phyloP scores from a whole-genome alignment of 2,329 filamentous ascomycete species.

The Arthrobotrys pseudoclavata region DNA sequence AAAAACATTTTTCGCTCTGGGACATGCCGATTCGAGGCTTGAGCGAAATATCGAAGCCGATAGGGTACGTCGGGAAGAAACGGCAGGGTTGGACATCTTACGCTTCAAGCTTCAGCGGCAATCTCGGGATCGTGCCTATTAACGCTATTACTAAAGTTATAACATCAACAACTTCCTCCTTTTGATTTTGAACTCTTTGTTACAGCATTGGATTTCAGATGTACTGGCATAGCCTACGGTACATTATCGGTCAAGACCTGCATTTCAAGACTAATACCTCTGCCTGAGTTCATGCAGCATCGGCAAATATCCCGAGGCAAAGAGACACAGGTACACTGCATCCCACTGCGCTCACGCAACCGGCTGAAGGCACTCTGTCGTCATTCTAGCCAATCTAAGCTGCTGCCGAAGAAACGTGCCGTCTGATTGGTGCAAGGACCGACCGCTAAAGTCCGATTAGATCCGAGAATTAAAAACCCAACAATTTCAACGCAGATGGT shows the following conservation, averaged over 20 bases:
- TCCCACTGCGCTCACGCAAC: background rate
- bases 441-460: slow-evolving; percentile 33
- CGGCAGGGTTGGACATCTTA: slow-evolving; percentile 27
- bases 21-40: slow-evolving; percentile 36
- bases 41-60: slow-evolving; percentile 58
- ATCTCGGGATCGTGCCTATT: slow-evolving; percentile 24
- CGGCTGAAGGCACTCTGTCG: slow-evolving; percentile 29
- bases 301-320: background rate
- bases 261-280: slow-evolving; percentile 25
- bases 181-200: background rate
- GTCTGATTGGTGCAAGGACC: slow-evolving; percentile 32
- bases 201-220: background rate
- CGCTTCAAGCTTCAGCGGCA: slow-evolving; percentile 13
- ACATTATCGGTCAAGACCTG: background rate
- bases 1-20: slow-evolving; percentile 22
- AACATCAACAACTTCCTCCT: background rate
- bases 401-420: slow-evolving; percentile 40
- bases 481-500: slow-evolving; percentile 7
- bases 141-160: background rate
- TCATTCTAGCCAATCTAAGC: slow-evolving; percentile 54
- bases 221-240: background rate
- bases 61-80: slow-evolving; percentile 57
- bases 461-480: slow-evolving; percentile 30
- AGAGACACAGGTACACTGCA: background rate
- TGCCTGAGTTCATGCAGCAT: background rate